These are phyloP conservation scores for Sugiyamaella americana DNA, from an alignment of 805 yeast genomes.

Conservation along the genomic window DNA sequence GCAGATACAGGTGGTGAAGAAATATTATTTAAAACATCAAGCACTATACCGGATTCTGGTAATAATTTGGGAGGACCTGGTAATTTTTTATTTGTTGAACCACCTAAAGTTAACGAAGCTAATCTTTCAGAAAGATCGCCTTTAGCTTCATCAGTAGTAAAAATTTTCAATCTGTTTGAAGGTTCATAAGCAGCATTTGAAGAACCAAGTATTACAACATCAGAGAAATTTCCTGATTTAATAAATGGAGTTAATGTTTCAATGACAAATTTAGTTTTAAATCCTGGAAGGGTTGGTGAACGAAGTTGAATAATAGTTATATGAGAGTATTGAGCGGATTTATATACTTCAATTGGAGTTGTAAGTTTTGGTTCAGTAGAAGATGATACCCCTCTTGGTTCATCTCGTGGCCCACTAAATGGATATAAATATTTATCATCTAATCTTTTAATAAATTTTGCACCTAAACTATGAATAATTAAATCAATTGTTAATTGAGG, in stretches of 20 bases:
- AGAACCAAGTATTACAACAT: conserved; percentile 62
- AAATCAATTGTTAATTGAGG: conserved; percentile 80
- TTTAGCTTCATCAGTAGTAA: conserved; percentile 10
- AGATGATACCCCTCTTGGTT: conserved; percentile 24
- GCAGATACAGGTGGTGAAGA: conserved; percentile 17
- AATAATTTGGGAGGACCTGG: conserved; percentile 14
- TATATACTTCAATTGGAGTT: conserved; percentile 62
- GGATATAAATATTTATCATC: conserved; percentile 67
- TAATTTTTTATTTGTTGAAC: background rate
- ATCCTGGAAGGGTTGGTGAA: conserved; percentile 74
- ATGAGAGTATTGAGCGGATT: conserved; percentile 21
- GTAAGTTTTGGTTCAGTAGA: conserved; percentile 36
- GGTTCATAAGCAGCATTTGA: conserved; percentile 50
- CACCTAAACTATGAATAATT: conserved; percentile 55
- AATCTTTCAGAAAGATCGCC: conserved; percentile 11
- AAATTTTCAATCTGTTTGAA: background rate
- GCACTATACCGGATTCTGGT: conserved; percentile 32
- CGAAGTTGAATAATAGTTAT: conserved; percentile 71
- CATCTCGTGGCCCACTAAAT: conserved; percentile 74
- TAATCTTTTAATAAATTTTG: conserved; percentile 47
- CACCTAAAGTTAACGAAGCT: conserved; percentile 6
- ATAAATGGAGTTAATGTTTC: conserved; percentile 50
- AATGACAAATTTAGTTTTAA: conserved; percentile 42
- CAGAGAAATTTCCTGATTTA: conserved; percentile 34
- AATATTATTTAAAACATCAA: conserved; percentile 22